Evolutionary conservation across 768 basidiomycete genomes (phyloP).

Genomic region (Russula ochroleuca): DNA sequence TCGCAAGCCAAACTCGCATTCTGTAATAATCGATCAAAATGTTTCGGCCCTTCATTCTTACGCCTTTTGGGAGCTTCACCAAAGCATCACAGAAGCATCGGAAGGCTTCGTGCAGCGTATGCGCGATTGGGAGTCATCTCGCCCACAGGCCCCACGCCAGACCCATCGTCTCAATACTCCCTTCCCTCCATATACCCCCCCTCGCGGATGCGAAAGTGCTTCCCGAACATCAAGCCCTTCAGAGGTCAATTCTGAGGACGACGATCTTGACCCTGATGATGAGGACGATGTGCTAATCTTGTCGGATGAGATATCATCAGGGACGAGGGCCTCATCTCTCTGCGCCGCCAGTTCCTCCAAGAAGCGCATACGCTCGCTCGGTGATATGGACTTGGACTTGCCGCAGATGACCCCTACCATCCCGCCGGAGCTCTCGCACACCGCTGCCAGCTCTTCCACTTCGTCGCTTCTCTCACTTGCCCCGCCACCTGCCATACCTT

Average conservation of each 20-base stretch:
- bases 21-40: slow-evolving; percentile 29
- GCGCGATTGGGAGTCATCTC: slow-evolving; percentile 62
- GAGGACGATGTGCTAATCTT: slow-evolving; percentile 52
- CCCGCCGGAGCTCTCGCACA: slow-evolving; percentile 38
- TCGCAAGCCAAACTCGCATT: slow-evolving; percentile 2
- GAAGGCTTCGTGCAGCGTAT: slow-evolving; percentile 67
- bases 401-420: slow-evolving; percentile 31
- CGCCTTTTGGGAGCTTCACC: slow-evolving; percentile 62
- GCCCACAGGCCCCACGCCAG: slow-evolving; percentile 39
- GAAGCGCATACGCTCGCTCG: slow-evolving; percentile 45
- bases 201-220: slow-evolving; percentile 17
- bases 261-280: slow-evolving; percentile 33
- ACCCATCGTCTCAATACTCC: slow-evolving; percentile 38
- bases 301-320: slow-evolving; percentile 36
- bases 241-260: slow-evolving; percentile 27
- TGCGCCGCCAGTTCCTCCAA: slow-evolving; percentile 30
- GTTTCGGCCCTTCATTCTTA: slow-evolving; percentile 50
- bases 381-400: slow-evolving; percentile 41
- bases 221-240: slow-evolving; percentile 24
- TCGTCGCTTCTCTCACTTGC: slow-evolving; percentile 41
- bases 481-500: slow-evolving; percentile 26
- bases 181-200: slow-evolving; percentile 6
- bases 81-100: slow-evolving; percentile 57
- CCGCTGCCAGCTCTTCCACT: slow-evolving; percentile 38
- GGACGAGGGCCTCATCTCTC: slow-evolving; percentile 18